Evolutionary conservation across 495 filamentous ascomycete species (phyloP).

Genomic region (Penicillium pulvis): DNA sequence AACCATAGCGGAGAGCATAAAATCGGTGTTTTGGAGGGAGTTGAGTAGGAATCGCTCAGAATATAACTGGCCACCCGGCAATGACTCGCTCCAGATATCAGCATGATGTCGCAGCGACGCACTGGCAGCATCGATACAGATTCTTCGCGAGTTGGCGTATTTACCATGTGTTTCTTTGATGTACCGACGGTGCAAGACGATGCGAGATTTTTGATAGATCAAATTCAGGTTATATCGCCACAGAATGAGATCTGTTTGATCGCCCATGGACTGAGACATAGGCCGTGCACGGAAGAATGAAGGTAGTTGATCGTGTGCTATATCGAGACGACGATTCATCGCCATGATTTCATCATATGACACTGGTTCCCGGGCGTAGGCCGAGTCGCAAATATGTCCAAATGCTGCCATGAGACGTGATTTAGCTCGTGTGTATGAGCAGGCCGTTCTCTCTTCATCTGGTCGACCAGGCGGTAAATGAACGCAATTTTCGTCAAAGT

Average conservation of each 20-base stretch:
- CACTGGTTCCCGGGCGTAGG: slow-evolving; percentile 40
- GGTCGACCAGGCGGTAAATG: slow-evolving; percentile 41
- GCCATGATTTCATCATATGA: slow-evolving; percentile 81
- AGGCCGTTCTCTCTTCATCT: slow-evolving; percentile 36
- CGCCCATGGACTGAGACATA: slow-evolving; percentile 70
- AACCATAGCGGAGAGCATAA: slow-evolving; percentile 86
- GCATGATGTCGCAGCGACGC: slow-evolving; percentile 73
- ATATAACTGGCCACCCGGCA: slow-evolving; percentile 70
- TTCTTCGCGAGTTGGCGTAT: slow-evolving; percentile 77
- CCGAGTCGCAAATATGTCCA: slow-evolving; percentile 48
- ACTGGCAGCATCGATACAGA: slow-evolving; percentile 79
- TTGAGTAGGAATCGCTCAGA: slow-evolving; percentile 76
- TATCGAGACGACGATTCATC: slow-evolving; percentile 71
- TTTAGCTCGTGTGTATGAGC: slow-evolving; percentile 43
- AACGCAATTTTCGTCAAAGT: slow-evolving; percentile 40
- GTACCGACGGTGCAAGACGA: slow-evolving; percentile 84
- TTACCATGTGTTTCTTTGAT: slow-evolving; percentile 69
- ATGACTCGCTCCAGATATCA: slow-evolving; percentile 74
- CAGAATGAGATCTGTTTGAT: slow-evolving; percentile 77
- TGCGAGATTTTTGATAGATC: slow-evolving; percentile 78
- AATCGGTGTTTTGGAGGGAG: slow-evolving; percentile 78
- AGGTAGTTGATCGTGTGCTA: slow-evolving; percentile 66
- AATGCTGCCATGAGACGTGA: slow-evolving; percentile 44
- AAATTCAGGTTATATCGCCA: slow-evolving; percentile 80
- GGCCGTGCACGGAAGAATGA: slow-evolving; percentile 68